Conservation (phyloP, 768 basidiomycete species). For the Suillus variegatus region DNA sequence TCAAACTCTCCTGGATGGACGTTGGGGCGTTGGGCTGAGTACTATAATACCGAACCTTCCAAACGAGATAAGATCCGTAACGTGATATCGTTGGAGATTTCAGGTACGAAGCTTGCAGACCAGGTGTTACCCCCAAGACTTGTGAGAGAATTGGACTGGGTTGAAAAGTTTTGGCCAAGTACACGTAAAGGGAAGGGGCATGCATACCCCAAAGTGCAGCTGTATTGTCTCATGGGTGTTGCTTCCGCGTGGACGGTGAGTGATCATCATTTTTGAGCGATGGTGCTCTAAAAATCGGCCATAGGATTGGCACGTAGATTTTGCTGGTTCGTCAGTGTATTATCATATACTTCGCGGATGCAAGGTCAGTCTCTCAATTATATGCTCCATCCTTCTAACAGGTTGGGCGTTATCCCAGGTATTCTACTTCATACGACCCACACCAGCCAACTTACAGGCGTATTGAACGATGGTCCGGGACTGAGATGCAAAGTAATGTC, state of each 20-base stretch:
- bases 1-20: constrained; percentile 87
- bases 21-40: constrained; percentile 87
- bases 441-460: constrained; percentile 78
- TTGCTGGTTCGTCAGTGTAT: constrained; percentile 97
- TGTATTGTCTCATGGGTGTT: constrained; percentile 98
- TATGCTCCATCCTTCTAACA: not conserved
- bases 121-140: constrained; percentile 81
- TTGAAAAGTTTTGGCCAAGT: constrained; percentile 92
- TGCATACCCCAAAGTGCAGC: constrained; percentile 87
- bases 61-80: constrained; percentile 88
- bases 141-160: constrained; percentile 93
- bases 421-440: constrained; percentile 95
- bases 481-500: constrained; percentile 79
- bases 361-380: constrained; percentile 53
- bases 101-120: constrained; percentile 79
- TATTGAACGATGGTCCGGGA: constrained; percentile 95
- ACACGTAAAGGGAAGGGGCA: constrained; percentile 73
- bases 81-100: constrained; percentile 94
- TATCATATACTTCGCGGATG: constrained; percentile 88
- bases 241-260: constrained; percentile 90
- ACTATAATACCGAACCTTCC: constrained; percentile 67
- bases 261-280: constrained; percentile 13
- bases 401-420: constrained; percentile 46
- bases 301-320: constrained; percentile 98
- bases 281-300: constrained; percentile 2